Evolutionary conservation across 1,139 yeast genomes (phyloP), one percentile per base, ranked within the genome.

Genomic region (Pichia sp.): DNA sequence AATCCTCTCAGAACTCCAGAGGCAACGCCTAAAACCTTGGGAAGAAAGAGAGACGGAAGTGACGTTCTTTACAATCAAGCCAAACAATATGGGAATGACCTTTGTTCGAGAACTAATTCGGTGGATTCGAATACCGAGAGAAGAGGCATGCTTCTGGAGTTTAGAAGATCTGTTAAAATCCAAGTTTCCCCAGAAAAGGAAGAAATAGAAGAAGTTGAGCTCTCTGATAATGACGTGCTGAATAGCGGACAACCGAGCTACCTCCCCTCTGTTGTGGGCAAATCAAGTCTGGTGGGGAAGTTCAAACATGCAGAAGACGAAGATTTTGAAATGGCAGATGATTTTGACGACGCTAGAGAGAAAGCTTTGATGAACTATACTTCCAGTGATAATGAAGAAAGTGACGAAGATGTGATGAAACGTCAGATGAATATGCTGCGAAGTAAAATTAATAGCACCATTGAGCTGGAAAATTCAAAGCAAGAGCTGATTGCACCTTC

Each of bases 1-100:
- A 27, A 30, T n/a, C 49, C 47, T 6, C 29, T 52, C 14, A 45
- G 49, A 13, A 53, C 58, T 4, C 58, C 58, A 19, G 58, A 53
- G 26, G 47, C 41, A 17, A 53, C 58, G 3, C 58, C 58, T 12
- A 40, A 24, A 32, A 29, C 35, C 21, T 24, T 32, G 5, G 3
- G 22, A 13, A 27, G 30, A 12, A 35, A 33, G 17, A n/a, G n/a
- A n/a, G n/a, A n/a, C n/a, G n/a, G n/a, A n/a, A 22, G 27, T 21
- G 28, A 32, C 11, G n/a, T n/a, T n/a, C n/a, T n/a, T n/a, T n/a
- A n/a, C n/a, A n/a, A n/a, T n/a, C n/a, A n/a, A n/a, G n/a, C n/a
- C n/a, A n/a, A n/a, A n/a, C n/a, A n/a, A n/a, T n/a, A n/a, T n/a
- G n/a, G n/a, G n/a, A n/a, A n/a, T n/a, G n/a, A n/a, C n/a, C n/a